Evolutionary conservation across 1,284 basidiomycete genomes (phyloP).

Genomic region (Leccinum proliferum): DNA sequence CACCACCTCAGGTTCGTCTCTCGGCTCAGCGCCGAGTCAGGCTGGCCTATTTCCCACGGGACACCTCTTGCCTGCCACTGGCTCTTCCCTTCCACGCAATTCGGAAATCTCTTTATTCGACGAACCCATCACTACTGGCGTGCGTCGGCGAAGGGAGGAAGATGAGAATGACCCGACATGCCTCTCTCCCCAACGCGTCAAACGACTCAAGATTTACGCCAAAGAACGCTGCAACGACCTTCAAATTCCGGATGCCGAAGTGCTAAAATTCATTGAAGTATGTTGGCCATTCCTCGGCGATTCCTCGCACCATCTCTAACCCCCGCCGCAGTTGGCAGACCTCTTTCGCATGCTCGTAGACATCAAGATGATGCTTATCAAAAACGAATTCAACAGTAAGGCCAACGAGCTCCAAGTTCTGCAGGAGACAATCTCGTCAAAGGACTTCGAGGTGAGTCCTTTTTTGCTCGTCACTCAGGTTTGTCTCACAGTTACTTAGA

Average conservation of each 20-base stretch:
- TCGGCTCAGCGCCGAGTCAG: too few species aligned
- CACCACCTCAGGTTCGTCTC: too few species aligned
- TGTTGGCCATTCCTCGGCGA: neutral
- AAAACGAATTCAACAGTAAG: neutral
- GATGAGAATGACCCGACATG: neutral
- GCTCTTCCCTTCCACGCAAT: too few species aligned
- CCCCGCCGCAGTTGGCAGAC: neutral
- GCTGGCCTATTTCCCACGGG: too few species aligned
- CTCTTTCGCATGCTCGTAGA: neutral
- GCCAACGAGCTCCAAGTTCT: neutral
- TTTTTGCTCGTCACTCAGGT: neutral
- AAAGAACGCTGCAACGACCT: neutral
- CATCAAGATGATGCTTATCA: neutral
- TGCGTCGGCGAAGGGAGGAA: neutral
- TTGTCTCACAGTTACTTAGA: neutral
- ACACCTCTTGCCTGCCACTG: too few species aligned
- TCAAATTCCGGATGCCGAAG: neutral
- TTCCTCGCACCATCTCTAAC: neutral
- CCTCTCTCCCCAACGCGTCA: neutral
- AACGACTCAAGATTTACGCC: neutral
- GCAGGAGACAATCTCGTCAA: neutral
- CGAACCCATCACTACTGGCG: neutral
- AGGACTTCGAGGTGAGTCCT: neutral
- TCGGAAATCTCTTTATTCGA: neutral
- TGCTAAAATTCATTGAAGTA: neutral